phyloP scores from a whole-genome alignment of 805 yeast genomes.

The Hyphopichia homilentoma region DNA sequence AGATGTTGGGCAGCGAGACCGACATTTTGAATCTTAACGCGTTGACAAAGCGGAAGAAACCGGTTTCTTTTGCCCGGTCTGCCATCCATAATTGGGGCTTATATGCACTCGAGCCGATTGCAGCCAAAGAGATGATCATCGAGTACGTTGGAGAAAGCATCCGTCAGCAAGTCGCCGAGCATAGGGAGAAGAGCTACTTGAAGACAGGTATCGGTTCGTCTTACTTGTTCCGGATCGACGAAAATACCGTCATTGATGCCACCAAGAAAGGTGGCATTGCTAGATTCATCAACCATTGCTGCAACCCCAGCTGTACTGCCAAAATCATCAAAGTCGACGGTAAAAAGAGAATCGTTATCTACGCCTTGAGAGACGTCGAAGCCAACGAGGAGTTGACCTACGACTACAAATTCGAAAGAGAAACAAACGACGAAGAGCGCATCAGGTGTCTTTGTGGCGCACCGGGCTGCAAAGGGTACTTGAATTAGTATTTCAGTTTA shows the following conservation, averaged over 20 bases:
- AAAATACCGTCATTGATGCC: constrained; percentile 93
- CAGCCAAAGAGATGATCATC: constrained; percentile 95
- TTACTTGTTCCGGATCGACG: constrained; percentile 88
- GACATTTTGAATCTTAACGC: constrained; percentile 83
- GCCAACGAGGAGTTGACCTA: constrained; percentile 92
- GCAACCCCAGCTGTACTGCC: constrained; percentile 97
- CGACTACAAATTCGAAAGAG: constrained; percentile 93
- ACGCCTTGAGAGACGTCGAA: constrained; percentile 82
- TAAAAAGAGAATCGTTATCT: constrained; percentile 87
- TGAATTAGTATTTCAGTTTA: too few species aligned
- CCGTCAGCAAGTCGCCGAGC: constrained; percentile 90
- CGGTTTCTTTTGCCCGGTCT: constrained; percentile 94
- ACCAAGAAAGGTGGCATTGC: constrained; percentile 97
- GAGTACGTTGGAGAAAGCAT: constrained; percentile 96
- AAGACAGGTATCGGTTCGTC: constrained; percentile 94
- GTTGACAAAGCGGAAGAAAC: constrained; percentile 83
- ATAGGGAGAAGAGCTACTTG: constrained; percentile 80
- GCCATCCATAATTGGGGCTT: constrained; percentile 99
- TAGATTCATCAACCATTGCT: constrained; percentile 93
- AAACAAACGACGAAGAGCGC: constrained; percentile 81
- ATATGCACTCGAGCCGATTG: constrained; percentile 91
- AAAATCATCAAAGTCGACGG: constrained; percentile 95
- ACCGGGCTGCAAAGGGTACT: constrained; percentile 86
- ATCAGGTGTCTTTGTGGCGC: constrained; percentile 95
- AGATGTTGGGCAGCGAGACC: constrained; percentile 73